These are phyloP conservation scores for Fusarium subtropicale DNA, from an alignment of 2,329 filamentous ascomycete species.

Conservation along the genomic window DNA sequence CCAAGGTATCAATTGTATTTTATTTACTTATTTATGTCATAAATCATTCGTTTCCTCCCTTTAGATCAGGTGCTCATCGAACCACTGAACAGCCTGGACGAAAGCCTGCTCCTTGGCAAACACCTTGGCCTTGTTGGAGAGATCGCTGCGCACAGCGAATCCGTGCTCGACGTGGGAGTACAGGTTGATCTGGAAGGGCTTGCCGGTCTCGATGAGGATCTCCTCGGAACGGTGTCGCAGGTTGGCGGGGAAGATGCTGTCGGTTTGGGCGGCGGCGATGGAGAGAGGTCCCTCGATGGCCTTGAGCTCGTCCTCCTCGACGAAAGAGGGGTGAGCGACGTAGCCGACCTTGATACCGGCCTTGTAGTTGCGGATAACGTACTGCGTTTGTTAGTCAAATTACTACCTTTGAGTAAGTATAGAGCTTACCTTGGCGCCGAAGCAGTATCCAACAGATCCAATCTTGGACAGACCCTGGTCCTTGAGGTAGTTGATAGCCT, in stretches of 20 bases:
- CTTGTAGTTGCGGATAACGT: conserved; percentile 74
- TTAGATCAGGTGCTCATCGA: conserved; percentile 63
- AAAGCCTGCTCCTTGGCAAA: conserved; percentile 86
- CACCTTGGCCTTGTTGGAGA: conserved; percentile 61
- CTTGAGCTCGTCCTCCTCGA: conserved; percentile 68
- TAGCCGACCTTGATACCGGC: conserved; percentile 68
- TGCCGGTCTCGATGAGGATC: conserved; percentile 63
- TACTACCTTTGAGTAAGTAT: rapidly evolving
- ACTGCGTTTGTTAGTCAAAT: conserved; percentile 56
- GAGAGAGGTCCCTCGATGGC: conserved; percentile 67
- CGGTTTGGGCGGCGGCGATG: conserved; percentile 73
- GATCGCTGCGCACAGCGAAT: conserved; percentile 76
- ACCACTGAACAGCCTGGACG: conserved; percentile 80
- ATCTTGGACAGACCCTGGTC: conserved; percentile 64
- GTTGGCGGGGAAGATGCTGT: conserved; percentile 67
- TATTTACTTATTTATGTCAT: not conserved
- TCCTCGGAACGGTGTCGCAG: conserved; percentile 69
- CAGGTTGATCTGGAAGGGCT: conserved; percentile 75
- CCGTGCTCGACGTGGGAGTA: conserved; percentile 78
- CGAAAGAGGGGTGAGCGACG: conserved; percentile 72
- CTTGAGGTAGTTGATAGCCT: conserved; percentile 65
- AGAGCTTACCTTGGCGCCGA: conserved; percentile 66
- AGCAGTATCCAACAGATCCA: conserved; percentile 72
- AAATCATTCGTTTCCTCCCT: not conserved
- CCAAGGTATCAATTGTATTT: not conserved